Evolutionary conservation across 2,329 filamentous ascomycete genomes (phyloP), one percentile per base, ranked within the genome.

Genomic region (Blastomyces percursus): DNA sequence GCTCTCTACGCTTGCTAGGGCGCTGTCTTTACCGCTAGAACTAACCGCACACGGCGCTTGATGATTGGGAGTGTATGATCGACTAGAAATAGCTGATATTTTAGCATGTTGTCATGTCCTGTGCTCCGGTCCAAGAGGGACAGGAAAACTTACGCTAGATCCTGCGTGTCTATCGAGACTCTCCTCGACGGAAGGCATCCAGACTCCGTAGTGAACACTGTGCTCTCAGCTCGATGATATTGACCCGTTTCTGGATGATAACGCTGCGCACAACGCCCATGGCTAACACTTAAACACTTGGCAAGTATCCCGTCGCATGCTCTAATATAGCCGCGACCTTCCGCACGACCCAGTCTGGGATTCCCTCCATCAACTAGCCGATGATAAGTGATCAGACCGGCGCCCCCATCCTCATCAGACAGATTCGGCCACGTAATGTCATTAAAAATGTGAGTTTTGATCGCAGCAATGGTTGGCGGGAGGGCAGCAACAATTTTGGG

Each of bases 371-470:
- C 92, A 5, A 90, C 87, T 11, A 99, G 80, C 19, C 94, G 85
- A 73, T 91, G 87, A 69, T 96, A 97, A 0, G 91, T 96, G 42
- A 99, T 86, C 35, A 99, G 82, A 0, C 94, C 94, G 3, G 92
- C 92, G 30, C 94, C 94, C 42, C 92, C 91, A 73, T 96, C 94
- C 76, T 99, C 94, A 71, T 99, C 93, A 0, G 91, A 95, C 48
- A 99, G 78, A 68, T 99, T 99, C 0, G 94, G 94, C 94, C 94
- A 99, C 61, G 97, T 96, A 63, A 96, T 80, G 71, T 96, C 95
- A 76, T 99, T 99, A 79, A 99, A 99, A 64, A 99, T 90, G 75
- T 99, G 92, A 0, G 81, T 86, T 73, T 96, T 97, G 75, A 99
- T 87, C 0, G 93, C 92, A 55, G 90, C 83, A 60, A 99, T 92